Percentiles rank a stretch among this genome's conserved stretches.
These are phyloP conservation scores for Erodium chrysanthum DNA, from an alignment of 441 rosid genomes.

Conservation along the genomic window DNA sequence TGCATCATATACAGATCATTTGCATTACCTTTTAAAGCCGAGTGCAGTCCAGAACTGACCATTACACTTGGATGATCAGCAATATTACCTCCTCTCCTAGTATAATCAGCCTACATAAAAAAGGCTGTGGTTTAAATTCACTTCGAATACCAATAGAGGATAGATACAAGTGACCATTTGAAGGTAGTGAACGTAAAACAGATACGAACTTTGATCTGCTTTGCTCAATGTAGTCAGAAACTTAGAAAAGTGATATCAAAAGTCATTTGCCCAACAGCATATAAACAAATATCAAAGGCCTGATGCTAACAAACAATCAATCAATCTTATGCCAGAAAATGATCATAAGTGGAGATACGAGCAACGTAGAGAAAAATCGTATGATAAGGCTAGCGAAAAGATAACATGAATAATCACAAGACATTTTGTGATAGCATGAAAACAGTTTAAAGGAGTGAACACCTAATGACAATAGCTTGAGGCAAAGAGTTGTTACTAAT, in stretches of 20 bases:
- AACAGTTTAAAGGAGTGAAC: background rate
- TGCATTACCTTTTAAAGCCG: conserved; percentile 18
- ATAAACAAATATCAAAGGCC: background rate
- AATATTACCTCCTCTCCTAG: conserved; percentile 11
- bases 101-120: conserved; percentile 16
- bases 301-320: background rate
- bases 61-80: conserved; percentile 5
- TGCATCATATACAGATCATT: conserved; percentile 6
- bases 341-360: background rate
- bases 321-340: background rate
- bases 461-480: background rate
- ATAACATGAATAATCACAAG: background rate
- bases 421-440: background rate
- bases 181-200: background rate
- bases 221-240: background rate
- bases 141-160: background rate
- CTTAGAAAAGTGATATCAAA: background rate
- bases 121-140: background rate
- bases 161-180: background rate
- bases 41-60: conserved; percentile 13
- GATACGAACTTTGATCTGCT: background rate
- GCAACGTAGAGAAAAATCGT: background rate
- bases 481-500: background rate
- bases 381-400: background rate
- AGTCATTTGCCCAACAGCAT: background rate